phyloP scores from a whole-genome alignment of 495 filamentous ascomycete species.

The Chaetomidium leptoderma region DNA sequence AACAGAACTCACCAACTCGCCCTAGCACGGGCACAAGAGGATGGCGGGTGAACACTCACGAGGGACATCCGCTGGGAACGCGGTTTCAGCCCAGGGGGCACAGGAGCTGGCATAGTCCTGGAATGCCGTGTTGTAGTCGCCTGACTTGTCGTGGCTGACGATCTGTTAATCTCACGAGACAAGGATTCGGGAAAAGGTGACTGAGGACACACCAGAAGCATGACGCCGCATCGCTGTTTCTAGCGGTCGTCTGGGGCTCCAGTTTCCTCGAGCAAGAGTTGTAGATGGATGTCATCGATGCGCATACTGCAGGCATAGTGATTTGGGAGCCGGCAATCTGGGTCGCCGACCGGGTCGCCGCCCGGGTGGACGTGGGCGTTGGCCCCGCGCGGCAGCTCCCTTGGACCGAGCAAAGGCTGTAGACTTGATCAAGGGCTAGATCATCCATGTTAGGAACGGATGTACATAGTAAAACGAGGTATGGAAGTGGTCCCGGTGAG shows the following conservation, averaged over 20 bases:
- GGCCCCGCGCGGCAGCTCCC: neutral
- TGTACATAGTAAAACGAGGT: too few species aligned
- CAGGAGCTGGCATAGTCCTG: conserved; percentile 26
- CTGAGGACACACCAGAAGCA: conserved; percentile 26
- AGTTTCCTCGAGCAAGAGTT: conserved; percentile 11
- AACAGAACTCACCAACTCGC: too few species aligned
- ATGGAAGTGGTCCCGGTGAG: too few species aligned
- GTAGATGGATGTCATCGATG: conserved; percentile 17
- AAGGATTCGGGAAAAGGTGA: neutral
- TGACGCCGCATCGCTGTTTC: neutral
- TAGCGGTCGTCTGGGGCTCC: neutral
- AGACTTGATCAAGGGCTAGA: neutral
- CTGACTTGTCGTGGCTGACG: conserved; percentile 7
- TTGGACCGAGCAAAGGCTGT: neutral
- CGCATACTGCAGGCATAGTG: conserved; percentile 16
- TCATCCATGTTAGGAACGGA: neutral
- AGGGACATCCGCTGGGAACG: conserved; percentile 14
- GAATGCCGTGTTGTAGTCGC: conserved; percentile 22
- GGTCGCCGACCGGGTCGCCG: too few species aligned
- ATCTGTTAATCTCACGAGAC: neutral
- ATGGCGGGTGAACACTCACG: conserved; percentile 13
- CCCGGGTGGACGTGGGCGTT: neutral
- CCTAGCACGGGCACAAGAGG: neutral
- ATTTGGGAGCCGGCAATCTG: neutral
- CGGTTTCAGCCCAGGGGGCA: conserved; percentile 19